Conservation (phyloP, 176 grass and related monocot genomes). For the Musa schizocarpa region DNA sequence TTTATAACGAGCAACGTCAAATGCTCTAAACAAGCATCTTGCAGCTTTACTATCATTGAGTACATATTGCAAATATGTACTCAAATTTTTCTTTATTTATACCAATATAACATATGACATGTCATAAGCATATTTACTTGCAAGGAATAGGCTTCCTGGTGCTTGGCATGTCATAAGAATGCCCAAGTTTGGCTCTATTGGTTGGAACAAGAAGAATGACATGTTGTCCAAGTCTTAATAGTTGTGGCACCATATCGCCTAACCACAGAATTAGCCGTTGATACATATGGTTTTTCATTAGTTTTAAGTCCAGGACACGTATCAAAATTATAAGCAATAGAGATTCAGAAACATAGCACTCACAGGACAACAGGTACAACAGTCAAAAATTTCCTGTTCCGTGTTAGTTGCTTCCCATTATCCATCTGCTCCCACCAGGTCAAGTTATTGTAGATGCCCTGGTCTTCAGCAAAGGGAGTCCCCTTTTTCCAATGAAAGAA, state of each 20-base stretch:
- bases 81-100: too few species aligned
- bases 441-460: slow-evolving; percentile 6
- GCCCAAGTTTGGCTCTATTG: background rate
- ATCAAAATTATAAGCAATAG: background rate
- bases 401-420: slow-evolving; percentile 9
- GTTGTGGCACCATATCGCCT: background rate
- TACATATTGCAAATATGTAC: too few species aligned
- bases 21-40: too few species aligned
- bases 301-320: background rate
- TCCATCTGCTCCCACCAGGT: slow-evolving; percentile 4
- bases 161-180: background rate
- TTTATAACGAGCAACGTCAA: too few species aligned
- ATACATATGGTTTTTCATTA: background rate
- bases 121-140: too few species aligned
- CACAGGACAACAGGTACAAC: slow-evolving; percentile 10
- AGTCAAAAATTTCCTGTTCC: slow-evolving; percentile 4
- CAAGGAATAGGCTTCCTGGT: too few species aligned
- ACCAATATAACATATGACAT: too few species aligned
- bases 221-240: background rate
- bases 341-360: background rate
- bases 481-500: slow-evolving; percentile 7
- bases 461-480: slow-evolving; percentile 1
- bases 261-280: background rate
- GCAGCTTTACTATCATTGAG: too few species aligned
- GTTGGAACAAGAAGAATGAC: background rate